These are phyloP conservation scores for Trametes meyenii DNA, from an alignment of 768 basidiomycete genomes.

Conservation along the genomic window DNA sequence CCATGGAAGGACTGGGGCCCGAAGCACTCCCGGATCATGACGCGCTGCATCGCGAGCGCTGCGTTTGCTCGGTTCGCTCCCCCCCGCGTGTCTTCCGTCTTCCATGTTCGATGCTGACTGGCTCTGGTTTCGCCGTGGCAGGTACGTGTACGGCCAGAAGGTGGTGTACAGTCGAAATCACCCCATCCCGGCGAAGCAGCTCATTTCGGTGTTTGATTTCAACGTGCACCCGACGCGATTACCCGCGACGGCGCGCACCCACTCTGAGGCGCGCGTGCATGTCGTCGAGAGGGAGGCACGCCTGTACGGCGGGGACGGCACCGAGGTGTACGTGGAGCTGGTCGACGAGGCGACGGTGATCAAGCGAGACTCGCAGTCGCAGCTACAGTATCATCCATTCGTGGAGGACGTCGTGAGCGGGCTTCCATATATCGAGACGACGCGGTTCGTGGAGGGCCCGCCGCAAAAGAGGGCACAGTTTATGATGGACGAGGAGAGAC, in stretches of 20 bases:
- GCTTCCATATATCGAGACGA: constrained; percentile 36
- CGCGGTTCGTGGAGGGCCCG: constrained; percentile 21
- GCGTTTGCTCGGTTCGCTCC: constrained; percentile 31
- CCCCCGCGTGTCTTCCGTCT: background rate
- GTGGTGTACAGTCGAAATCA: constrained; percentile 34
- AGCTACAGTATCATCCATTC: constrained; percentile 26
- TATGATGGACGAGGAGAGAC: constrained; percentile 47
- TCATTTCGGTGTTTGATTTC: constrained; percentile 36
- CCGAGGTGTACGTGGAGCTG: constrained; percentile 9
- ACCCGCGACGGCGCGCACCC: background rate
- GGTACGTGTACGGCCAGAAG: constrained; percentile 45
- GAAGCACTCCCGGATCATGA: constrained; percentile 36
- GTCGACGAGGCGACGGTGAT: constrained; percentile 16
- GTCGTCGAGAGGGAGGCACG: background rate
- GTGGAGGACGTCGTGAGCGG: constrained; percentile 21
- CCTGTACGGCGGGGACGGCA: background rate
- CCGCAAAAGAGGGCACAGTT: constrained; percentile 34
- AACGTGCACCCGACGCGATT: constrained; percentile 32
- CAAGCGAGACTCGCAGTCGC: constrained; percentile 10
- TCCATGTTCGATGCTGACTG: background rate
- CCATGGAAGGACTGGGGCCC: constrained; percentile 46
- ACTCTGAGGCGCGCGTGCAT: background rate
- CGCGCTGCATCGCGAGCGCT: constrained; percentile 18
- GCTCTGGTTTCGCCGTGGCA: constrained; percentile 4
- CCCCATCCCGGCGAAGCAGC: background rate